Base-by-base conservation (phyloP, 371 early-diverging fungal genomes). In the Parasitella parasitica region DNA sequence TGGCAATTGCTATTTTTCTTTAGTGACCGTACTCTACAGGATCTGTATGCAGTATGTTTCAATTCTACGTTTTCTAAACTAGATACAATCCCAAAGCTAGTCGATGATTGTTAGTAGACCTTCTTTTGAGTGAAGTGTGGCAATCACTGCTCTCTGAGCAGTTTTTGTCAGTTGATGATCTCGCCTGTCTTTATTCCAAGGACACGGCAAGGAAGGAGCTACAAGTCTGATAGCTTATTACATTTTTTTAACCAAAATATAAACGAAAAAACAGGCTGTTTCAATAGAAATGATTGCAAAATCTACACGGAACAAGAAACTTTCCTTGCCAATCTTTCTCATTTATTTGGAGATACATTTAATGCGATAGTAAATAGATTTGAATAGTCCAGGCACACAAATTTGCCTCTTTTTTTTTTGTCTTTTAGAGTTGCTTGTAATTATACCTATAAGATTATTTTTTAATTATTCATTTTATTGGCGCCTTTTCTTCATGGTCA, bases 21-120 rank as follows among this genome's bases (percentile, higher is more conserved):
- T 70, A 77, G 74, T 71, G 74, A 74, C 75, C 77, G 77, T 77
- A 74, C 77, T 77, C 77, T 74, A 74, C 77, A 77, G 77, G 77
- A 77, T 77, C 75, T 77, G 77, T 77, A 77, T 77, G 72, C 77
- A 77, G 77, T 77, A 77, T 72, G 72, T 74, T 58, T 67, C 77
- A 68, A 67, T 72, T 77, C 75, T 74, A 73, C 69, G 77, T 77
- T 77, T 77, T 71, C 60, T 56, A 77, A 77, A 77, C 77, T 61
- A 73, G 77, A 77, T 73, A 70, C 72, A 67, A 57, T 63, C 51
- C 58, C 63, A 71, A 68, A 69, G 77, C 63, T 70, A 76, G 77
- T 70, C 59, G 77, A 76, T 76, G 77, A 76, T 67, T 57, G 46
- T 63, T 52, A 69, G 61, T 71, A 72, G 72, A 65, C 57, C 77